Base-by-base conservation (phyloP, 805 yeast species). In the Pichia gijzeniarum region DNA sequence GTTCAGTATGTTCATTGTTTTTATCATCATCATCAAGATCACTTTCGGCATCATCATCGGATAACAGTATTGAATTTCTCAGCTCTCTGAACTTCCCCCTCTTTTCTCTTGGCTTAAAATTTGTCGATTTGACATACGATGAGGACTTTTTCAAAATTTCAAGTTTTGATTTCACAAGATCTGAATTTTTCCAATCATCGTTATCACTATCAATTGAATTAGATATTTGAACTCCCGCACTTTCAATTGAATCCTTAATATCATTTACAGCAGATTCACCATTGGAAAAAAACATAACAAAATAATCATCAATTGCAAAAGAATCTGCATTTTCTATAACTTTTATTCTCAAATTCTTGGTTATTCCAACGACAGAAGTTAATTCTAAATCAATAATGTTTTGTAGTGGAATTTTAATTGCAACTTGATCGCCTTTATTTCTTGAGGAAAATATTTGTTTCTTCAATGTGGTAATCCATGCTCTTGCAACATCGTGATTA, bases 401-500 rank as follows among this genome's bases (percentile, higher is more conserved):
- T 31, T 70, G 74, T 21, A 84, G 56, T 0, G 97, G 97, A 4
- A 91, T 77, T 53, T 85, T 84, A 17, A 90, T 69, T 18, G 85
- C 76, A 13, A 87, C 93, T 48, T 82, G 81, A 53, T 82, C 82
- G 13, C 81, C 82, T 20, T 73, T 69, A 60, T 86, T 85, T 44
- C 84, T 72, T 35, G 83, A 73, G 1, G 89, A 72, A 63, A 91
- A 91, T 2, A 87, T 79, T 43, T 82, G 82, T 55, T 85, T 87
- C 52, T 84, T 85, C 37, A 91, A 63, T 9, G 74, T 66, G 43
- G 81, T 79, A 38, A 77, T 81, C 98, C 98, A 91, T 16, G 81
- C 75, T 48, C 85, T 72, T 0, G 97, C 97, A 6, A 82, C 67
- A 49, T 72, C 79, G 14, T 76, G 64, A 20, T 83, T 79, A 56